These are phyloP conservation scores for Agrocybe chaxingu DNA, from an alignment of 768 basidiomycete genomes.

Conservation along the genomic window DNA sequence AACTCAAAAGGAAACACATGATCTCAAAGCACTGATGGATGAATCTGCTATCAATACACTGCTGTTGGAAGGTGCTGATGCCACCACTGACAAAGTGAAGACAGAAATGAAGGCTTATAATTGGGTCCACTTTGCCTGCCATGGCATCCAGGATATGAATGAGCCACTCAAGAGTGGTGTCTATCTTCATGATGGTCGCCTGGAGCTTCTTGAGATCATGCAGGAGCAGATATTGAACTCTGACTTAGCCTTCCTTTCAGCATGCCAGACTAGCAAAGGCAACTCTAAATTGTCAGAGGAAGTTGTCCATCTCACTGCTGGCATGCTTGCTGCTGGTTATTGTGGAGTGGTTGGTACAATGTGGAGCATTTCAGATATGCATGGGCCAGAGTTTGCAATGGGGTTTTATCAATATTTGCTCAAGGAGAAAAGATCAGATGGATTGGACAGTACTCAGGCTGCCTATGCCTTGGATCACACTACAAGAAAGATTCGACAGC, in stretches of 20 bases:
- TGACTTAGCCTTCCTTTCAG: constrained; percentile 40
- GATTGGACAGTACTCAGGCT: constrained; percentile 10
- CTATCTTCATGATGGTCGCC: constrained; percentile 16
- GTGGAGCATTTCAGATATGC: constrained; percentile 36
- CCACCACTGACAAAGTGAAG: constrained; percentile 7
- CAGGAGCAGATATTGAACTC: constrained; percentile 15
- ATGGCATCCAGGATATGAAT: constrained; percentile 24
- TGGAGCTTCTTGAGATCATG: constrained; percentile 20
- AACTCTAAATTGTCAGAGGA: constrained; percentile 18
- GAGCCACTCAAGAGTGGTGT: constrained; percentile 25
- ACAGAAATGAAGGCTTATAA: background rate
- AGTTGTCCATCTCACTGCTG: constrained; percentile 35
- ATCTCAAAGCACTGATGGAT: background rate
- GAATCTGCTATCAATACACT: background rate
- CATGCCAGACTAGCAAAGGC: constrained; percentile 18
- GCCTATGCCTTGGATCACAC: constrained; percentile 24
- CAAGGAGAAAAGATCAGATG: background rate
- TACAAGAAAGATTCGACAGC: constrained; percentile 12
- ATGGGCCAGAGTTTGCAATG: constrained; percentile 28
- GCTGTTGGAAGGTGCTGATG: constrained; percentile 4
- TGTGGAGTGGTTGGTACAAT: constrained; percentile 35
- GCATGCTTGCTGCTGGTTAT: constrained; percentile 31
- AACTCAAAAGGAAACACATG: background rate
- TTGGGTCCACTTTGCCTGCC: constrained; percentile 35
- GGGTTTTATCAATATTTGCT: constrained; percentile 28